A percentile compares a stretch with the other conserved stretches of the same genome.
Evolutionary conservation across 495 filamentous ascomycete genomes (phyloP).

Genomic region (Apiosordaria backusii): DNA sequence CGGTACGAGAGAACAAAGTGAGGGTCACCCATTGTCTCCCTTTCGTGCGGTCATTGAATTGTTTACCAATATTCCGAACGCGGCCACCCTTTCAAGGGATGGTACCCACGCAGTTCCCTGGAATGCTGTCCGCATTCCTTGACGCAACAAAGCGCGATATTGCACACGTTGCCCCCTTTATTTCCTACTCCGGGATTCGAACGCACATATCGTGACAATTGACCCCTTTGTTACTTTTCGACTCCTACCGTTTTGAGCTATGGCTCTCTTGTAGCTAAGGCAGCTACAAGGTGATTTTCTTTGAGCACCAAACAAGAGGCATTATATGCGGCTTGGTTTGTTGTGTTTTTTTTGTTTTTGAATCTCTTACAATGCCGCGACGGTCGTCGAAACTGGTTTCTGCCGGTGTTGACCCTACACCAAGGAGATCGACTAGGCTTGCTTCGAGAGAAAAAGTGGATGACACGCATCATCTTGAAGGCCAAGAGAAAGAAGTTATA

Average conservation of each 20-base stretch:
- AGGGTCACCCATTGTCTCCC: neutral
- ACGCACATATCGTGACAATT: neutral
- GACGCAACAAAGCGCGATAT: neutral
- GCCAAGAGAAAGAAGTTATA: neutral
- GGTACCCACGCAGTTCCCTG: neutral
- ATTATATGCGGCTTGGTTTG: neutral
- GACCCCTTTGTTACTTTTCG: neutral
- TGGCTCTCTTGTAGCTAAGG: neutral
- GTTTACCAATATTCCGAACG: neutral
- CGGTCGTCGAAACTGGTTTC: neutral
- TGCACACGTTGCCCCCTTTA: neutral
- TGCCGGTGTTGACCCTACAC: neutral
- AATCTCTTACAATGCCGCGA: neutral
- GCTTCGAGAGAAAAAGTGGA: neutral
- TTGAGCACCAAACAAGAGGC: neutral
- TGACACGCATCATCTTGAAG: neutral
- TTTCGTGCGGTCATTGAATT: neutral
- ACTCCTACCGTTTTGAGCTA: neutral
- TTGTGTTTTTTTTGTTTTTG: neutral
- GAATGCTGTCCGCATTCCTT: neutral
- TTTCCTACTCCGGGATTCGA: neutral
- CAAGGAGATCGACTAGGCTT: conserved; percentile 1
- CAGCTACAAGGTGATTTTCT: neutral
- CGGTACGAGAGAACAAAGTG: neutral
- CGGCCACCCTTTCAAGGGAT: neutral